phyloP scores from a whole-genome alignment of 257 asterid genomes.

The Haberlea rhodopensis region DNA sequence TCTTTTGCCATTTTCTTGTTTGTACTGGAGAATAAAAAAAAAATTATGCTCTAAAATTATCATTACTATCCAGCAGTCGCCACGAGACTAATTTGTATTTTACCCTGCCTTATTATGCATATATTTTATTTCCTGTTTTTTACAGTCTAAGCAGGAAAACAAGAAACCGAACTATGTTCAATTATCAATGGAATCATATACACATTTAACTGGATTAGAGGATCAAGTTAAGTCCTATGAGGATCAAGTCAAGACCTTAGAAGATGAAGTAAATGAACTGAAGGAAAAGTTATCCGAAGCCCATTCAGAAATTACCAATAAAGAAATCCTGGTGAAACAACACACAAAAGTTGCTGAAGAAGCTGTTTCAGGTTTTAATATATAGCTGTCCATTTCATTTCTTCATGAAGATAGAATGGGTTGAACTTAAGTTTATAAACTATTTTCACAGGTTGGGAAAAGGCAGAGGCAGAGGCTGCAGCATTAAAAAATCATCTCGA shows the following conservation, averaged over 20 bases:
- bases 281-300: conserved; percentile 80
- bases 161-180: conserved; percentile 88
- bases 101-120: conserved; percentile 3
- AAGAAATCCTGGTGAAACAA: conserved; percentile 86
- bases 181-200: conserved; percentile 85
- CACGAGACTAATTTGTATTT: neutral
- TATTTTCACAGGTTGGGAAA: conserved; percentile 89
- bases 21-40: neutral
- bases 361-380: conserved; percentile 83
- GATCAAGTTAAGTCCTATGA: conserved; percentile 38
- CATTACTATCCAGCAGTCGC: neutral
- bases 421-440: conserved; percentile 17
- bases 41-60: neutral
- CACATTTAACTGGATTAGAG: conserved; percentile 90
- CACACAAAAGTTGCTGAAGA: conserved; percentile 99
- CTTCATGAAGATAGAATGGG: conserved; percentile 6
- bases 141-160: conserved; percentile 59
- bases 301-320: conserved; percentile 60
- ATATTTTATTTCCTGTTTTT: conserved; percentile 8
- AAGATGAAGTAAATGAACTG: conserved; percentile 70
- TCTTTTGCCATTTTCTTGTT: neutral
- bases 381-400: neutral
- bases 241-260: conserved; percentile 46
- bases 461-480: conserved; percentile 97
- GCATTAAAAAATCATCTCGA: conserved; percentile 81